Conservation (phyloP, 352 stramenopile genomes). For the Phytophthora pini region DNA sequence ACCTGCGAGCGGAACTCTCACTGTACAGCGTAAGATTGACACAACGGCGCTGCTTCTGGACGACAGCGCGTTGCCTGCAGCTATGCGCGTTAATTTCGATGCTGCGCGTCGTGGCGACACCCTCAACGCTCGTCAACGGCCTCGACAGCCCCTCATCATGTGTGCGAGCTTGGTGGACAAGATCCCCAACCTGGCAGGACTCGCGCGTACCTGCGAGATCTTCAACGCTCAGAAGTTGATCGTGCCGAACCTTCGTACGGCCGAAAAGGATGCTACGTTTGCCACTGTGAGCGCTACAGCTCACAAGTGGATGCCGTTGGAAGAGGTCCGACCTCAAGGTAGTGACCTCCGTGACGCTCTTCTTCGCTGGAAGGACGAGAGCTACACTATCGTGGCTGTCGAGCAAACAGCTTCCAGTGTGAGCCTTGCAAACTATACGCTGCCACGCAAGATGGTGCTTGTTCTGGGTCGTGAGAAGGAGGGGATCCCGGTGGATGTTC, state of each 20-base stretch:
- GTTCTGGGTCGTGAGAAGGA: constrained; percentile 97
- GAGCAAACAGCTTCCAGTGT: constrained; percentile 95
- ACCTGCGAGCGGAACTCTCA: constrained; percentile 16
- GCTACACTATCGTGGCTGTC: constrained; percentile 93
- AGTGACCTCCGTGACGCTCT: constrained; percentile 46
- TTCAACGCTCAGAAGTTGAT: constrained; percentile 93
- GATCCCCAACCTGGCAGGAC: constrained; percentile 93
- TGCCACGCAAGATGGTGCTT: constrained; percentile 93
- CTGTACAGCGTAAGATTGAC: constrained; percentile 86
- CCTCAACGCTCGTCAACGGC: constrained; percentile 55
- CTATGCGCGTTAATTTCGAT: constrained; percentile 47
- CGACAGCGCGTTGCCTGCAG: constrained; percentile 59
- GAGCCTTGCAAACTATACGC: constrained; percentile 82
- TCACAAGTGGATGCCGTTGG: constrained; percentile 95
- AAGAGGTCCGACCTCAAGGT: constrained; percentile 79
- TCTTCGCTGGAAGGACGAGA: constrained; percentile 79
- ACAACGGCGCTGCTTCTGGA: constrained; percentile 66
- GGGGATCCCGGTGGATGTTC: constrained; percentile 95
- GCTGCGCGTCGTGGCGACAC: constrained; percentile 26
- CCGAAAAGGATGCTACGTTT: constrained; percentile 88
- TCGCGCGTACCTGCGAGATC: constrained; percentile 95
- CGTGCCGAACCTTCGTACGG: constrained; percentile 87
- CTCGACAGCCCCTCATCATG: constrained; percentile 75
- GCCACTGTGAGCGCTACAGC: constrained; percentile 92
- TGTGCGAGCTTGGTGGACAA: constrained; percentile 94